These are phyloP conservation scores for Amphibolis antarctica DNA, from an alignment of 106 monocot species.

Conservation along the genomic window DNA sequence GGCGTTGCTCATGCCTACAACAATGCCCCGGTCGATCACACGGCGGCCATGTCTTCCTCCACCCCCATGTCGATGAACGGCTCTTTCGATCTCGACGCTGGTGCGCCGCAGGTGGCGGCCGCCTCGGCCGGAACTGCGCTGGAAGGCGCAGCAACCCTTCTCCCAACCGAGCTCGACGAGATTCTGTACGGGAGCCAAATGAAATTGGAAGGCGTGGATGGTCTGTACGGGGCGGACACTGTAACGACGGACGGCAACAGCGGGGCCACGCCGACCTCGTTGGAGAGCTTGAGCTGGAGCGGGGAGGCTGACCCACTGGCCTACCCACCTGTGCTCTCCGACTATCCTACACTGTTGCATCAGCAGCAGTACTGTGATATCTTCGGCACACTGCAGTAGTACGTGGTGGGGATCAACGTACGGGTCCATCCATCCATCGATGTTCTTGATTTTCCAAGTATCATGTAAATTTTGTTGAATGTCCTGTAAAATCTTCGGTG, in stretches of 20 bases:
- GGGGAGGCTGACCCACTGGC: constrained; percentile 17
- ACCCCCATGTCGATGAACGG: no score
- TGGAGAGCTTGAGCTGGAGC: constrained; percentile 12
- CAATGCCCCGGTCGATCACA: neutral
- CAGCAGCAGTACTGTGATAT: no score
- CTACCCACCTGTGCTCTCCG: constrained; percentile 1
- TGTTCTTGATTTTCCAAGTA: no score
- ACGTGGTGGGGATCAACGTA: no score
- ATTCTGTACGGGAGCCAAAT: constrained; percentile 18
- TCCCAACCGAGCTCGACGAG: constrained; percentile 32
- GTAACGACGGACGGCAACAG: neutral
- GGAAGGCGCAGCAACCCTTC: constrained; percentile 6
- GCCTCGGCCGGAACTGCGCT: neutral
- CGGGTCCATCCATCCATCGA: no score
- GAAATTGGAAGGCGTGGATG: constrained; percentile 25
- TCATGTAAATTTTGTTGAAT: no score
- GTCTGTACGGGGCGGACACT: constrained; percentile 12
- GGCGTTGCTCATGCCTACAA: neutral
- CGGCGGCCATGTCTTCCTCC: neutral
- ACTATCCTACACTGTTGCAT: neutral
- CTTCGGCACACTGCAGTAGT: no score
- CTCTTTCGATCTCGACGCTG: no score
- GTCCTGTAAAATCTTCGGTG: no score
- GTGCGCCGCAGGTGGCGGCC: neutral
- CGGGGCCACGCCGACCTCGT: neutral